These are phyloP conservation scores for Bryum argenteum DNA, from an alignment of 225 moss, liverwort and hornwort species.

Conservation along the genomic window DNA sequence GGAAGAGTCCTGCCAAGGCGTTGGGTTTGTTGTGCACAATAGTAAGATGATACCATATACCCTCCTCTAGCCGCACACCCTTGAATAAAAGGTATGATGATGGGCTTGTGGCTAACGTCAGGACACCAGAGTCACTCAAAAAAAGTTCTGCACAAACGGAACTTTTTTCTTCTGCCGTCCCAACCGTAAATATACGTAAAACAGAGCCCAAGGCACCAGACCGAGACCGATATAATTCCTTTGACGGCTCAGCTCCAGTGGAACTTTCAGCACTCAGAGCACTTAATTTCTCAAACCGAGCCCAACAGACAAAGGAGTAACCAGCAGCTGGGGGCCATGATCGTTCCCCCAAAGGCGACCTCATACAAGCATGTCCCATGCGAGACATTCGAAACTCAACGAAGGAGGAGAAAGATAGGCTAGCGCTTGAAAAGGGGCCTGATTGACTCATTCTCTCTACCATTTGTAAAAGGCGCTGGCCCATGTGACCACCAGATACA, in stretches of 20 bases:
- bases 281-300: conserved; percentile 66
- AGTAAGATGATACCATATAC: conserved; percentile 86
- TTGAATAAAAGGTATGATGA: conserved; percentile 81
- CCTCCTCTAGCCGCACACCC: conserved; percentile 81
- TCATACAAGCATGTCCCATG: conserved; percentile 84
- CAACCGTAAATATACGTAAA: conserved; percentile 78
- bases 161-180: conserved; percentile 76
- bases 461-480: conserved; percentile 68
- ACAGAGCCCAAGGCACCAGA: conserved; percentile 49
- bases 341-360: conserved; percentile 83
- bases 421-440: conserved; percentile 58
- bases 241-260: conserved; percentile 35
- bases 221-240: conserved; percentile 40
- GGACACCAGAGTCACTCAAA: conserved; percentile 72
- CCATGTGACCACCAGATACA: conserved; percentile 48
- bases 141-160: conserved; percentile 82
- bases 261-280: conserved; percentile 30
- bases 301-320: conserved; percentile 92
- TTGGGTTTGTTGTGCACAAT: conserved; percentile 93
- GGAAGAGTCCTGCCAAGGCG: conserved; percentile 88
- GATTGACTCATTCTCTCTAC: conserved; percentile 79
- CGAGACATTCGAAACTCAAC: conserved; percentile 77
- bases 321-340: conserved; percentile 92
- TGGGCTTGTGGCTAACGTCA: conserved; percentile 84
- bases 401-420: conserved; percentile 74